A percentile compares a stretch with the other conserved stretches of the same genome.
Conservation (phyloP, 169 alveolate genomes). For the Amoebophrya sp. region DNA sequence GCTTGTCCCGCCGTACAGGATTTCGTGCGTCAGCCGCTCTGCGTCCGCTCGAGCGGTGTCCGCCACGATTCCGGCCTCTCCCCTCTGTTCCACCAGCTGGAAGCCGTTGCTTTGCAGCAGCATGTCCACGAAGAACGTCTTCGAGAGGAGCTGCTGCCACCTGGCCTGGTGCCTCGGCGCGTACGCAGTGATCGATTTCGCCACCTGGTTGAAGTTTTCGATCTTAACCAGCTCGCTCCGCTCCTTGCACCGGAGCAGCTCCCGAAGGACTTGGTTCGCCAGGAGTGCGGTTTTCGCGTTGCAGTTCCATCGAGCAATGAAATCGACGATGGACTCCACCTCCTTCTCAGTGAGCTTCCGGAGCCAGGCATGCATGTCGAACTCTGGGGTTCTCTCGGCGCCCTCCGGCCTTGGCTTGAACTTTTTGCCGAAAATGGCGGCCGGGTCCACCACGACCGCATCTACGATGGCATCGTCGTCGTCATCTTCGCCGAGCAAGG, state of each 20-base stretch:
- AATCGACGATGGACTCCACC: neutral
- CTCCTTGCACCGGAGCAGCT: neutral
- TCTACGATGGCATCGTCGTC: neutral
- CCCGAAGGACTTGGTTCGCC: neutral
- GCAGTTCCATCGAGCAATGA: neutral
- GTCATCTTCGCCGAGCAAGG: too few species aligned
- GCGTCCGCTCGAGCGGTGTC: too few species aligned
- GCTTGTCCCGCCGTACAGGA: too few species aligned
- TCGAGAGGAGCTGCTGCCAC: neutral
- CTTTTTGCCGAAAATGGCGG: neutral
- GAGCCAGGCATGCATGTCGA: too few species aligned
- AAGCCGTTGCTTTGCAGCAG: neutral
- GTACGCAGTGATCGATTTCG: neutral
- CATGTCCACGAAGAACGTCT: neutral
- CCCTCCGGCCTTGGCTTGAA: too few species aligned
- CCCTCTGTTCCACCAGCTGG: neutral
- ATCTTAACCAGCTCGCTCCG: neutral
- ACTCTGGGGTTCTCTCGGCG: too few species aligned
- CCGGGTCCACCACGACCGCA: neutral
- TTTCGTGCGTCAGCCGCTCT: too few species aligned
- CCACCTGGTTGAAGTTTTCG: neutral
- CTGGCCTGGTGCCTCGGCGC: neutral
- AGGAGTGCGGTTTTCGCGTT: neutral
- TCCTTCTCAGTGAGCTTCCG: neutral
- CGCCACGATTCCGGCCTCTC: too few species aligned